Percentiles rank a stretch among this genome's conserved stretches.
Conservation (phyloP, 2,329 filamentous ascomycete species). For the Ophiosphaerella korrae region DNA sequence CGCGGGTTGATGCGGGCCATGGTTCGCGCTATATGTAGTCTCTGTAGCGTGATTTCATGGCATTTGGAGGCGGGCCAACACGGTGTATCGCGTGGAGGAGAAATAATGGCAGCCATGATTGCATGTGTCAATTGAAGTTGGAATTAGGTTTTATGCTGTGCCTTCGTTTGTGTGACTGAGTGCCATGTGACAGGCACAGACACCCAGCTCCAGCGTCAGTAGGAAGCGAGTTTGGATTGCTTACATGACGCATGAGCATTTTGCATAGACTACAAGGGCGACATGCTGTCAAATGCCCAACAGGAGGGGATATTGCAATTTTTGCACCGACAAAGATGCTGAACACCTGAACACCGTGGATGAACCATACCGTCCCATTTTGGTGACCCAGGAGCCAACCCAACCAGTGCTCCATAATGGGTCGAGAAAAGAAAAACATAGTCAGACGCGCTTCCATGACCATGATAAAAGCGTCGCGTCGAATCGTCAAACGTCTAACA, state of each 20-base stretch:
- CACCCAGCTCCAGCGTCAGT: conserved; percentile 5
- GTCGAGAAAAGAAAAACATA: conserved; percentile 19
- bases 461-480: conserved; percentile 26
- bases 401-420: conserved; percentile 28
- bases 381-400: conserved; percentile 36
- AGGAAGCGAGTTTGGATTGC: conserved; percentile 12
- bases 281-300: conserved; percentile 22
- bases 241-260: conserved; percentile 33
- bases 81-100: conserved; percentile 6
- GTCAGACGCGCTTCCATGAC: conserved; percentile 25
- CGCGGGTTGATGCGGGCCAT: conserved; percentile 30
- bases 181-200: conserved; percentile 1
- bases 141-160: conserved; percentile 23
- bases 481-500: conserved; percentile 43
- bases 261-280: conserved; percentile 44
- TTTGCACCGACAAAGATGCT: conserved; percentile 25
- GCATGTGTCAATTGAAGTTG: conserved; percentile 12
- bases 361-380: conserved; percentile 39
- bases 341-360: conserved; percentile 36
- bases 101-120: background rate
- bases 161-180: conserved; percentile 12
- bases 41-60: conserved; percentile 31
- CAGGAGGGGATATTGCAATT: conserved; percentile 36
- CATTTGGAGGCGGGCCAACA: conserved; percentile 7
- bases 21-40: conserved; percentile 40